phyloP scores from a whole-genome alignment of 2,329 filamentous ascomycete species.

The Colletotrichum sojae region DNA sequence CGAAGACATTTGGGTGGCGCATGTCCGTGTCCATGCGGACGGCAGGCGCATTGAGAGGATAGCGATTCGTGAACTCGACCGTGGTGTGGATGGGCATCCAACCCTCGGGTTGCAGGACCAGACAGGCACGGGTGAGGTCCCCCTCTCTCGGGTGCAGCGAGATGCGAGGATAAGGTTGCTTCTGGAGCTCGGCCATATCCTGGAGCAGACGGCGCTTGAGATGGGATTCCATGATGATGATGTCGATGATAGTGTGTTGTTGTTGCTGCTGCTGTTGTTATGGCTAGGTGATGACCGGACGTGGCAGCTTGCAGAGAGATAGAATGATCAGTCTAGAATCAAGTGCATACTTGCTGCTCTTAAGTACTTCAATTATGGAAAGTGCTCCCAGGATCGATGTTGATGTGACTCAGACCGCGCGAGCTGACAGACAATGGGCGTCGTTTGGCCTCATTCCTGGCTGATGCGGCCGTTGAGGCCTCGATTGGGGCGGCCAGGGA shows the following conservation, averaged over 20 bases:
- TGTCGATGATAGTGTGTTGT: background rate
- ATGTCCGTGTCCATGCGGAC: conserved; percentile 58
- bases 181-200: conserved; percentile 62
- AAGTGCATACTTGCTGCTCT: background rate
- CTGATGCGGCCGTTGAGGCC: conserved; percentile 5
- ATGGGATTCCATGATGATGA: conserved; percentile 12
- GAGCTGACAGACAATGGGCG: conserved; percentile 8
- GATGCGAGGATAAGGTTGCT: conserved; percentile 63
- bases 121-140: conserved; percentile 56
- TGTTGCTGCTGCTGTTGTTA: too few species aligned
- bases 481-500: background rate
- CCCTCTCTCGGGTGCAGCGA: conserved; percentile 53
- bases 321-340: background rate
- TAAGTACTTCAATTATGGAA: background rate
- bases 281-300: too few species aligned
- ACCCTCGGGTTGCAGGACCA: conserved; percentile 58
- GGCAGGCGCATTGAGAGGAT: conserved; percentile 56
- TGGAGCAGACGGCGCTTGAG: conserved; percentile 51
- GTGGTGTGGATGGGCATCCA: conserved; percentile 59
- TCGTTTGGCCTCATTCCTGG: conserved; percentile 18
- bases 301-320: background rate
- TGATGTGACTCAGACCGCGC: conserved; percentile 5
- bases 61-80: conserved; percentile 52
- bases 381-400: background rate
- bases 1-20: conserved; percentile 62